Evolutionary conservation across 306 rosid species (phyloP).

Genomic region (Sicyos edulis): DNA sequence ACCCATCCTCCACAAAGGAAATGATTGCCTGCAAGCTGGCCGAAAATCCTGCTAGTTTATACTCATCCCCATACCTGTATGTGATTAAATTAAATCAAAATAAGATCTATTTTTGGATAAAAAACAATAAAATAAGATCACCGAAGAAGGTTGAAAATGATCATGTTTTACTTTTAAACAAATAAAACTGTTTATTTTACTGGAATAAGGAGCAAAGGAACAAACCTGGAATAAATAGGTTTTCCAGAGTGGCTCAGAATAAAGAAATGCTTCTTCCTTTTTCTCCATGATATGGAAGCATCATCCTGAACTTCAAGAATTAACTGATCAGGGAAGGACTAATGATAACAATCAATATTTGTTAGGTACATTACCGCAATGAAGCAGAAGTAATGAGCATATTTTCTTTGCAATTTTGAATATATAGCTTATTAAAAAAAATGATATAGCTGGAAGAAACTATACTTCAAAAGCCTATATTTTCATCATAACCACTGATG

Average conservation of each 20-base stretch:
- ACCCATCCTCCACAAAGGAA: constrained; percentile 94
- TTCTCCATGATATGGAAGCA: constrained; percentile 88
- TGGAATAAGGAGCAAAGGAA: constrained; percentile 14
- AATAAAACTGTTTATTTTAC: not conserved
- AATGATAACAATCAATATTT: constrained; percentile 4
- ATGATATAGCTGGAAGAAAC: not conserved
- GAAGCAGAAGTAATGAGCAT: not conserved
- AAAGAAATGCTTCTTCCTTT: constrained; percentile 88
- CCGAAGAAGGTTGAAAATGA: not conserved
- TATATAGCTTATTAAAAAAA: not conserved
- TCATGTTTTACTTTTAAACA: not conserved
- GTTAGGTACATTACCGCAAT: not conserved
- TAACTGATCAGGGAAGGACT: constrained; percentile 41
- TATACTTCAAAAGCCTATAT: not conserved
- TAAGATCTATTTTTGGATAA: too few relatives aligned
- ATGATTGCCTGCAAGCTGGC: constrained; percentile 96
- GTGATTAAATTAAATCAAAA: constrained; percentile 25
- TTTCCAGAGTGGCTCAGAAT: constrained; percentile 85
- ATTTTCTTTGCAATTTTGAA: too few relatives aligned
- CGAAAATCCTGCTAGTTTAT: constrained; percentile 95
- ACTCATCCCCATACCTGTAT: constrained; percentile 82
- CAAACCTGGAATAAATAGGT: constrained; percentile 91
- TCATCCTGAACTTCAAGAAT: constrained; percentile 82
- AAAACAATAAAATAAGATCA: constrained; percentile 27
- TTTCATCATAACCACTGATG: not conserved